Evolutionary conservation across 2,329 filamentous ascomycete genomes (phyloP).

Genomic region (Blastomyces emzantsi): DNA sequence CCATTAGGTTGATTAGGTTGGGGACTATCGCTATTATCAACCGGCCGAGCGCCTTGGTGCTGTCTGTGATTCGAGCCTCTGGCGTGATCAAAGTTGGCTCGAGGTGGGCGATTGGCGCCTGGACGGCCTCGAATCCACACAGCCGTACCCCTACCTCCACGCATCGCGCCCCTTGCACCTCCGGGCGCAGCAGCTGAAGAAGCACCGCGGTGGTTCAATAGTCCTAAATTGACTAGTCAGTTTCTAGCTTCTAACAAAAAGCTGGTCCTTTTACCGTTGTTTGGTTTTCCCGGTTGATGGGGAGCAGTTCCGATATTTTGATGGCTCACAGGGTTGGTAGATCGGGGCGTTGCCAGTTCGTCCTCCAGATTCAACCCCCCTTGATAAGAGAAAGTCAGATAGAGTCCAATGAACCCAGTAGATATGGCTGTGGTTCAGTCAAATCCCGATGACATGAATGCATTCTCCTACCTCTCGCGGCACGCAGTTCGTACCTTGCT

Average conservation of each 20-base stretch:
- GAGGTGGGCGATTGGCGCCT: not conserved
- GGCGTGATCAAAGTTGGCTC: not conserved
- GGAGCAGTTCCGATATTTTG: not conserved
- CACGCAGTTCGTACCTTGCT: constrained; percentile 11
- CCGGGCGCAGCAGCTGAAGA: not conserved
- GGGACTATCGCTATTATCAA: not conserved
- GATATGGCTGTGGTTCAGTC: not conserved
- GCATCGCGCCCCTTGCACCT: not conserved
- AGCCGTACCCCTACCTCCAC: not conserved
- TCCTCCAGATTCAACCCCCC: constrained; percentile 1
- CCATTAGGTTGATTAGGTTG: not conserved
- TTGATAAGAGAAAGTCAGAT: constrained; percentile 5
- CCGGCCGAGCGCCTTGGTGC: not conserved
- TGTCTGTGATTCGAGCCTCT: not conserved
- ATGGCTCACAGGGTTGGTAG: not conserved
- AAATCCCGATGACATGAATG: not conserved
- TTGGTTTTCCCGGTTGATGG: not conserved
- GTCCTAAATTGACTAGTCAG: not conserved
- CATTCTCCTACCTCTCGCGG: constrained; percentile 10
- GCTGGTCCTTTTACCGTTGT: not conserved
- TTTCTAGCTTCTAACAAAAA: not conserved
- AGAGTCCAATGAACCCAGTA: not conserved
- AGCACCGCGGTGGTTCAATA: too few relatives aligned
- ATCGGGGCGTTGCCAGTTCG: not conserved
- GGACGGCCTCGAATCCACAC: constrained; percentile 6